Evolutionary conservation across 306 rosid genomes (phyloP).

Genomic region (Mimosa bimucronata): DNA sequence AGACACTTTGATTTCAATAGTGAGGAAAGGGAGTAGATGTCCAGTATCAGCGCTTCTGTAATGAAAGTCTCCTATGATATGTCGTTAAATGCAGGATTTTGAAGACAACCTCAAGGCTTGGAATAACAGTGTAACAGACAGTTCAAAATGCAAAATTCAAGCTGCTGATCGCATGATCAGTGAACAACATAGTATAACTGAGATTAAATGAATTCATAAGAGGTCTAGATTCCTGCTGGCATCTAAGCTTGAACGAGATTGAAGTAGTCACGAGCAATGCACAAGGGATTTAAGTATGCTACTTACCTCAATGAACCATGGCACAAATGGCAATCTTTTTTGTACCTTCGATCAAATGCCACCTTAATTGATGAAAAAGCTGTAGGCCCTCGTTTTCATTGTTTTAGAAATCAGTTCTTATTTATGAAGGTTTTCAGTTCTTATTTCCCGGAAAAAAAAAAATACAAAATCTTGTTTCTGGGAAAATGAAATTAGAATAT

Average conservation of each 20-base stretch:
- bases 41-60: not conserved
- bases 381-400: not conserved
- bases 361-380: not conserved
- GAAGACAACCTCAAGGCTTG: not conserved
- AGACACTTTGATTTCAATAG: too few species aligned
- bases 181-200: not conserved
- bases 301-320: not conserved
- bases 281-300: not conserved
- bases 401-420: too few species aligned
- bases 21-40: not conserved
- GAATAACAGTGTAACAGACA: not conserved
- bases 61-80: not conserved
- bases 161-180: not conserved
- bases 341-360: not conserved
- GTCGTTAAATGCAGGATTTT: not conserved
- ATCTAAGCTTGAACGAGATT: not conserved
- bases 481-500: not conserved
- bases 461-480: not conserved
- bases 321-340: not conserved
- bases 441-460: not conserved
- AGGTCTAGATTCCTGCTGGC: not conserved
- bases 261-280: not conserved
- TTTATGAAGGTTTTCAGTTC: not conserved
- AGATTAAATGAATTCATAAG: not conserved
- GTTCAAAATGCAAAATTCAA: not conserved